These are phyloP conservation scores for Didymosphaeria variabile DNA, from an alignment of 2,329 filamentous ascomycete genomes.

Conservation along the genomic window DNA sequence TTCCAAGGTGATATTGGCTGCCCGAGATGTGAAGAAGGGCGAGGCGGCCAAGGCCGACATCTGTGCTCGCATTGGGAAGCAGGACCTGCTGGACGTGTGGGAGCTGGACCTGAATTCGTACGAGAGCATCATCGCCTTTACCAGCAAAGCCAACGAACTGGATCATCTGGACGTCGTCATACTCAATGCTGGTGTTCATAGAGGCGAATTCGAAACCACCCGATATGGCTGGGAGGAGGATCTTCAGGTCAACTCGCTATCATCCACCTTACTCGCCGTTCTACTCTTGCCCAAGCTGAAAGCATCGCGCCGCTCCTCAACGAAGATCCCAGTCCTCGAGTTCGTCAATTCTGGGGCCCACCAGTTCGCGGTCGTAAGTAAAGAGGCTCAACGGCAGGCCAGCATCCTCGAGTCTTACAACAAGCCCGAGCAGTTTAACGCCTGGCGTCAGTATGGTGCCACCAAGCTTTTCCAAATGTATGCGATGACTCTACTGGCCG, in stretches of 20 bases:
- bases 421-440: slow-evolving; percentile 35
- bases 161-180: slow-evolving; percentile 49
- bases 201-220: slow-evolving; percentile 32
- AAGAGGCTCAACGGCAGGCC: slow-evolving; percentile 28
- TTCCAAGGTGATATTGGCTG: slow-evolving; percentile 50
- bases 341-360: slow-evolving; percentile 47
- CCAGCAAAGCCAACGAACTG: slow-evolving; percentile 37
- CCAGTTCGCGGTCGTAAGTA: slow-evolving; percentile 33
- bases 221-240: slow-evolving; percentile 53
- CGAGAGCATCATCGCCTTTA: slow-evolving; percentile 44
- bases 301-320: slow-evolving; percentile 31
- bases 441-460: slow-evolving; percentile 38
- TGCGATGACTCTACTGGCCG: slow-evolving; percentile 39
- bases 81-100: slow-evolving; percentile 47
- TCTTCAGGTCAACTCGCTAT: slow-evolving; percentile 67
- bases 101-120: slow-evolving; percentile 49
- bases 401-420: slow-evolving; percentile 46
- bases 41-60: slow-evolving; percentile 44
- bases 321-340: slow-evolving; percentile 40
- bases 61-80: slow-evolving; percentile 33
- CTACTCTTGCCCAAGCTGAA: slow-evolving; percentile 56
- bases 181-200: slow-evolving; percentile 51
- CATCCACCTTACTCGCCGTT: slow-evolving; percentile 63
- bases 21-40: slow-evolving; percentile 48
- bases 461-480: slow-evolving; percentile 50